Evolutionary conservation across 208 protist species (phyloP).

Genomic region (Acanthamoeba healyi): DNA sequence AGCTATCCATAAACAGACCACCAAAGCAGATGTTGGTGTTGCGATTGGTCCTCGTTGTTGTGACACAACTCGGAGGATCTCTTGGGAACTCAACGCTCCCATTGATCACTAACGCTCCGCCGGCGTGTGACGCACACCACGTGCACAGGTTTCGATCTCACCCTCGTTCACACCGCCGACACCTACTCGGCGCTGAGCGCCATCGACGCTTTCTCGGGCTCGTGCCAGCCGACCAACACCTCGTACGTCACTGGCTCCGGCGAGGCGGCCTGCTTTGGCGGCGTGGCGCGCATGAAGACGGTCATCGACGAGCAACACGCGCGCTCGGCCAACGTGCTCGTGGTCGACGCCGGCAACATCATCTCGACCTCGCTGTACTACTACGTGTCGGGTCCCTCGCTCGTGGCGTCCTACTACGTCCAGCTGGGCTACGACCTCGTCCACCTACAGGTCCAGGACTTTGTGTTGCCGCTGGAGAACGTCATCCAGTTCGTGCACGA

Average conservation of each 20-base stretch:
- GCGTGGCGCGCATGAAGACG: background rate
- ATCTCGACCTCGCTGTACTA: conserved; percentile 42
- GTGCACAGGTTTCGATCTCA: background rate
- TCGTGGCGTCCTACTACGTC: conserved; percentile 49
- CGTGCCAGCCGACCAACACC: conserved; percentile 6
- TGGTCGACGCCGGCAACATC: conserved; percentile 60
- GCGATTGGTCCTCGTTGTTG: too few relatives aligned
- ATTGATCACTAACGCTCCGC: background rate
- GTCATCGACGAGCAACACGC: background rate
- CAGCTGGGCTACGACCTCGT: conserved; percentile 32
- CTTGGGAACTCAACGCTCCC: background rate
- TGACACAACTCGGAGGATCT: too few relatives aligned
- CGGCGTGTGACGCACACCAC: background rate
- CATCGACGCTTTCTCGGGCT: background rate
- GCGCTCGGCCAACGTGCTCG: background rate
- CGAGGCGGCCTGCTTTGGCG: conserved; percentile 32
- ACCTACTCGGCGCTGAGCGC: conserved; percentile 39
- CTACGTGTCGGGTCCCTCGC: background rate
- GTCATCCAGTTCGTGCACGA: background rate
- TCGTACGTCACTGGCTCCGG: background rate
- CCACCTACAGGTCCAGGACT: conserved; percentile 18
- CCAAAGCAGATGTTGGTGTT: too few relatives aligned
- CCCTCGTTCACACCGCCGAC: conserved; percentile 40
- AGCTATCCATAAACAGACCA: too few relatives aligned
- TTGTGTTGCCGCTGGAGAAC: background rate